phyloP scores from a whole-genome alignment of 2,329 filamentous ascomycete genomes.

The Clarireedia hainanense region DNA sequence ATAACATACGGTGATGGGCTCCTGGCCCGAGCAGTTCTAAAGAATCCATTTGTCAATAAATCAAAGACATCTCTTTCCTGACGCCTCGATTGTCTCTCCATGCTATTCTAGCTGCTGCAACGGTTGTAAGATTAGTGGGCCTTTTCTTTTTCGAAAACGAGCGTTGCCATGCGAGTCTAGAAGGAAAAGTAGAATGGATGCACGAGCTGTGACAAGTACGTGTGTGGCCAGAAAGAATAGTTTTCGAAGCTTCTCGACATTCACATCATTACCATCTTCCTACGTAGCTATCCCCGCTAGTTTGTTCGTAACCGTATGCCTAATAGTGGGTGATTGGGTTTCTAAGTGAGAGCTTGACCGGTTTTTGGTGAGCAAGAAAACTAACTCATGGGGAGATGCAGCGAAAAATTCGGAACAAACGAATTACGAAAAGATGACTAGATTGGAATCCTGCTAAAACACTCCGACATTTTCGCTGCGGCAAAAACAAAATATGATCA shows the following conservation, averaged over 20 bases:
- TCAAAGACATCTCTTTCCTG: slow-evolving; percentile 19
- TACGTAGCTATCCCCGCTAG: not conserved
- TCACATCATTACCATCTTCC: not conserved
- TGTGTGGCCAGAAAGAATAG: no score
- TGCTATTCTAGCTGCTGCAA: slow-evolving; percentile 5
- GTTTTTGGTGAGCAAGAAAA: not conserved
- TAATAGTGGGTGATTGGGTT: not conserved
- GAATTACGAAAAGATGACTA: slow-evolving; percentile 1
- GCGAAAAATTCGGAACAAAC: not conserved
- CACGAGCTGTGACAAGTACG: not conserved
- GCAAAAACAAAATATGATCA: not conserved
- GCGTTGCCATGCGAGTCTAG: not conserved
- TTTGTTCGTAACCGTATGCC: not conserved
- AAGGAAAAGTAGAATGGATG: not conserved
- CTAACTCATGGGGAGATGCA: not conserved
- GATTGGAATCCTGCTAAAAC: not conserved
- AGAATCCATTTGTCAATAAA: slow-evolving; percentile 41
- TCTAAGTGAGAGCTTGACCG: not conserved
- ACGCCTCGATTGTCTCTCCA: slow-evolving; percentile 16
- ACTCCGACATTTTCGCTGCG: slow-evolving; percentile 6
- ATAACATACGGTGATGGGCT: slow-evolving; percentile 29
- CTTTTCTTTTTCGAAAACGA: no score
- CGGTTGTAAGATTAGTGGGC: no score
- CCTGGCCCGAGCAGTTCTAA: slow-evolving; percentile 39
- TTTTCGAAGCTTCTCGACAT: not conserved